A percentile compares a stretch with the other conserved stretches of the same genome.
phyloP scores from a whole-genome alignment of 495 filamentous ascomycete genomes.

The Lasiosphaeria ovina region DNA sequence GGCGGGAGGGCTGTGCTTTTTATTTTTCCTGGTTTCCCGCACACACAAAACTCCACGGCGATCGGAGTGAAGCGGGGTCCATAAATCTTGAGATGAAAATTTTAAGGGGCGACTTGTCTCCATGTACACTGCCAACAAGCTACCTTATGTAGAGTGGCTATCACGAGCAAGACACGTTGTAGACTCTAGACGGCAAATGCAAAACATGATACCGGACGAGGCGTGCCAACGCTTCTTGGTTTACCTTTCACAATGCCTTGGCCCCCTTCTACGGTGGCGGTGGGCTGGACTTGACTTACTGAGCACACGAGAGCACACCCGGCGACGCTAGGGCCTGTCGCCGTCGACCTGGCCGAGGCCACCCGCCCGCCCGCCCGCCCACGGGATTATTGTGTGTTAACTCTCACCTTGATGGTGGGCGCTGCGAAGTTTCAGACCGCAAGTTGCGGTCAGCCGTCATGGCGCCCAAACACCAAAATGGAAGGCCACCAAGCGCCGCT shows the following conservation, averaged over 20 bases:
- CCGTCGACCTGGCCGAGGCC: background rate
- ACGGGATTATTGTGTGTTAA: background rate
- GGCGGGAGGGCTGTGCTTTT: conserved; percentile 25
- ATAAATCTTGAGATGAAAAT: conserved; percentile 10
- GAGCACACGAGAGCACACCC: background rate
- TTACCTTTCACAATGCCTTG: too few species aligned
- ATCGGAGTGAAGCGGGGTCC: conserved; percentile 8
- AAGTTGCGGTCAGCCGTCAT: conserved; percentile 20
- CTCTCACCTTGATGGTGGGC: background rate
- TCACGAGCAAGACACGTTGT: too few species aligned
- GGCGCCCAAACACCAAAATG: conserved; percentile 7
- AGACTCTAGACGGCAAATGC: too few species aligned
- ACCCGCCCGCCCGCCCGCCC: too few species aligned
- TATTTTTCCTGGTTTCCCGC: conserved; percentile 19
- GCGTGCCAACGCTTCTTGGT: too few species aligned
- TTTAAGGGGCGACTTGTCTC: conserved; percentile 5
- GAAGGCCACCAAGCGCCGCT: conserved; percentile 6
- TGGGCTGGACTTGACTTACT: background rate
- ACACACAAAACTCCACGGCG: conserved; percentile 25
- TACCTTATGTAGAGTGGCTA: too few species aligned
- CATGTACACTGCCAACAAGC: too few species aligned
- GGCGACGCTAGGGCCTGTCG: background rate
- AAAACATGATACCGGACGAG: too few species aligned
- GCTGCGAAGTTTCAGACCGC: conserved; percentile 18
- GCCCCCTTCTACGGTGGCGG: too few species aligned